Evolutionary conservation across 1,284 basidiomycete species (phyloP).

Genomic region (Leccinum subspadiceum): DNA sequence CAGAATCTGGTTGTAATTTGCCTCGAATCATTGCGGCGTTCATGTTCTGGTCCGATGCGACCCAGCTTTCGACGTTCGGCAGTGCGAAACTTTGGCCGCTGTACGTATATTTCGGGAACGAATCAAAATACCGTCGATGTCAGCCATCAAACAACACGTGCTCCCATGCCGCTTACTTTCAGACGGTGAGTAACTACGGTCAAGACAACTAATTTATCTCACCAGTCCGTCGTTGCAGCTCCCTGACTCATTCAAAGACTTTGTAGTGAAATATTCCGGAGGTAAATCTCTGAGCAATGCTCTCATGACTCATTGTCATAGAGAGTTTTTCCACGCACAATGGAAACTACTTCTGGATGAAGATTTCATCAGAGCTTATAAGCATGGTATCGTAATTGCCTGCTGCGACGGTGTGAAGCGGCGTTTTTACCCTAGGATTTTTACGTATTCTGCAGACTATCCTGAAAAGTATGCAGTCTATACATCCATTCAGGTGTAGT

Average conservation of each 20-base stretch:
- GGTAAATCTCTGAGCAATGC: neutral
- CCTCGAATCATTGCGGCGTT: neutral
- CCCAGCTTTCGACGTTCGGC: neutral
- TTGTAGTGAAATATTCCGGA: neutral
- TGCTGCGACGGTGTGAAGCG: no score
- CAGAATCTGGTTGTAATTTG: no score
- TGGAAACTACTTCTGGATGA: no score
- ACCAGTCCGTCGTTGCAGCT: neutral
- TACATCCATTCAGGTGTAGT: no score
- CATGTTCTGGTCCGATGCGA: neutral
- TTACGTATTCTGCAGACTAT: no score
- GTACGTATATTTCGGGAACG: neutral
- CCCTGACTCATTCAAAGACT: neutral
- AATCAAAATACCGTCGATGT: neutral
- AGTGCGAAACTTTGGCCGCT: neutral
- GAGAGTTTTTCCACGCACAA: no score
- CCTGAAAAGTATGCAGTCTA: no score
- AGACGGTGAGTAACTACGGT: neutral
- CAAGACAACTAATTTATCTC: neutral
- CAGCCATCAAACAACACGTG: neutral
- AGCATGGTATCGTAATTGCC: no score
- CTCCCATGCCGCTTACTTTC: neutral
- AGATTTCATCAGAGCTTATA: no score
- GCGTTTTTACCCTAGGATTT: no score
- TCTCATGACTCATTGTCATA: neutral